Conservation (phyloP, 441 rosid species). For the Eutrema salsugineum region DNA sequence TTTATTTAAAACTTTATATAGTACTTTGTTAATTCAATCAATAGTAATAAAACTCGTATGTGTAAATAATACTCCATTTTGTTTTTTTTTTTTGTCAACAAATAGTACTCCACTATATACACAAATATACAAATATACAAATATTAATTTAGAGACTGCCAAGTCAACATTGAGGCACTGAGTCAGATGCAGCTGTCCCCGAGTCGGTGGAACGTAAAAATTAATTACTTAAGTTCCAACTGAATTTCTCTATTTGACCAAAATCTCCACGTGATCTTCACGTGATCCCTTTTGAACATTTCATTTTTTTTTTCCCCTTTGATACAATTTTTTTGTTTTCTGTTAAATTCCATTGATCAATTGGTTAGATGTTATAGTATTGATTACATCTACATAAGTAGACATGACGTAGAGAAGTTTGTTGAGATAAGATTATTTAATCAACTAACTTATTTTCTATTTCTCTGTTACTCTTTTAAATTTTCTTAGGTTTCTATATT, state of each 20-base stretch:
- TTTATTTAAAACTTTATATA: not conserved
- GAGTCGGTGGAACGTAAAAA: constrained; percentile 21
- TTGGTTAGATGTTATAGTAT: no score
- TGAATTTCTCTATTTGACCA: constrained; percentile 7
- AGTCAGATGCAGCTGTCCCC: constrained; percentile 24
- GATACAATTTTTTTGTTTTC: not conserved
- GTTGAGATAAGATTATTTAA: not conserved
- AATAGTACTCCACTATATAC: no score
- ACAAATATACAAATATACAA: no score
- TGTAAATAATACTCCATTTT: not conserved
- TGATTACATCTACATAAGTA: not conserved
- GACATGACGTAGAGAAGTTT: not conserved
- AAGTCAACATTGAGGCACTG: constrained; percentile 22
- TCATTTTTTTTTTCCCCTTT: not conserved
- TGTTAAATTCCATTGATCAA: no score
- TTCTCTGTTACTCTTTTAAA: not conserved
- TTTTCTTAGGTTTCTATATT: no score
- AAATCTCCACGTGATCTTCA: constrained; percentile 11
- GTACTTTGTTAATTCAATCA: not conserved
- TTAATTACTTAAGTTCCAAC: not conserved
- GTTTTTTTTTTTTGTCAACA: no score
- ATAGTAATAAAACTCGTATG: not conserved
- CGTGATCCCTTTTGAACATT: not conserved
- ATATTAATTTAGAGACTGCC: not conserved
- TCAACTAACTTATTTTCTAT: not conserved